Percentiles rank a stretch among this genome's conserved stretches.
Evolutionary conservation across 2,329 filamentous ascomycete species (phyloP).

Genomic region (Nemania sp.): DNA sequence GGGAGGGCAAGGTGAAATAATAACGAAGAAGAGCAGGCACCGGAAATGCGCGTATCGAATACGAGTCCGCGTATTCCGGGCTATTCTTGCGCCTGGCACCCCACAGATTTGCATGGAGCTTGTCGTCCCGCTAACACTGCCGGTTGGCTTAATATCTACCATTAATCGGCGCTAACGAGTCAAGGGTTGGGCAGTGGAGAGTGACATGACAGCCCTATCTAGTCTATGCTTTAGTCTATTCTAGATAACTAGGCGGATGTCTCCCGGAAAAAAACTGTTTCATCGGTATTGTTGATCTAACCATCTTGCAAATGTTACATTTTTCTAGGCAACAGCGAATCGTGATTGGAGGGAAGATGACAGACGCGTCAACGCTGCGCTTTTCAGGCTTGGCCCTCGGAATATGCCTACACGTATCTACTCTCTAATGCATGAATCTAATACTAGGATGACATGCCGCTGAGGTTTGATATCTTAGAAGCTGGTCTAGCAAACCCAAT

Average conservation of each 20-base stretch:
- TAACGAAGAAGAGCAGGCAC: background rate
- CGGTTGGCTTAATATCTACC: slow-evolving; percentile 7
- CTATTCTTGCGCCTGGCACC: background rate
- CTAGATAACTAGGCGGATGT: background rate
- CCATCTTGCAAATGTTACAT: background rate
- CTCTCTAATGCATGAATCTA: background rate
- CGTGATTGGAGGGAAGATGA: background rate
- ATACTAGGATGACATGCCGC: background rate
- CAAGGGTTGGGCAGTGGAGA: background rate
- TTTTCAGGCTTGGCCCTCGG: background rate
- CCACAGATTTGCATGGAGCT: background rate
- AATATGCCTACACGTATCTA: background rate
- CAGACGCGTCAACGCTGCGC: background rate
- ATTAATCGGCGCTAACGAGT: slow-evolving; percentile 3
- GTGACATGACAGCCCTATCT: background rate
- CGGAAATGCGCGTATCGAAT: slow-evolving; percentile 17
- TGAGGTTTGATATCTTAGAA: background rate
- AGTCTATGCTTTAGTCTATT: background rate
- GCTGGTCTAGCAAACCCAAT: background rate
- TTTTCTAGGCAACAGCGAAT: background rate
- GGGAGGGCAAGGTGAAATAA: background rate
- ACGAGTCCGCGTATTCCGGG: slow-evolving; percentile 17
- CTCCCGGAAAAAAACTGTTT: background rate
- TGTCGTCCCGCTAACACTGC: slow-evolving; percentile 1
- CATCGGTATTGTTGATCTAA: background rate